phyloP scores from a whole-genome alignment of 1,139 yeast genomes.

The Yamadazyma conglobata region DNA sequence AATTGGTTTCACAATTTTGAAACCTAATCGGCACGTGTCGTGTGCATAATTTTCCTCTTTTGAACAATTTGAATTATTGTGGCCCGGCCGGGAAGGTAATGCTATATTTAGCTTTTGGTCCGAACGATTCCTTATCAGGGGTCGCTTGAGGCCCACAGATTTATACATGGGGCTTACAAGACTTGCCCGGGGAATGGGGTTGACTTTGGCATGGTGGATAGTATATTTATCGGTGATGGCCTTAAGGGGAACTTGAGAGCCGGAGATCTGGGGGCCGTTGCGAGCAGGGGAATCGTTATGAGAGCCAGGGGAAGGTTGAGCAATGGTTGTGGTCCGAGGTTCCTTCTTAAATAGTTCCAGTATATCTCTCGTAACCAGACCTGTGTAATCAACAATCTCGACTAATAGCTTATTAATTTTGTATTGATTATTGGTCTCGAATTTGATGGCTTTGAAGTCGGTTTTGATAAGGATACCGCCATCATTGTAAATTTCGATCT shows the following conservation, averaged over 20 bases:
- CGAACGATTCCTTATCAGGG: too few relatives aligned
- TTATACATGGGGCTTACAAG: background rate
- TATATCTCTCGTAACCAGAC: conserved; percentile 11
- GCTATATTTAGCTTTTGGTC: too few relatives aligned
- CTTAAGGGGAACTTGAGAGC: too few relatives aligned
- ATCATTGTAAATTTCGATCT: conserved; percentile 41
- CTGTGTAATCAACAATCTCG: conserved; percentile 9
- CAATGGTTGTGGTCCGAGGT: too few relatives aligned
- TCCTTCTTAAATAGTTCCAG: conserved; percentile 2
- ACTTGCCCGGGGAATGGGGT: background rate
- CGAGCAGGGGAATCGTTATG: too few relatives aligned
- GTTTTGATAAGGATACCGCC: conserved; percentile 33
- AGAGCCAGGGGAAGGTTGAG: too few relatives aligned
- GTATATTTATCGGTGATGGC: conserved; percentile 1
- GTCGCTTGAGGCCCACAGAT: background rate
- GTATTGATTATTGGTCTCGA: conserved; percentile 12
- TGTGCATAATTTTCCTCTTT: too few relatives aligned
- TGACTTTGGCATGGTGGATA: too few relatives aligned
- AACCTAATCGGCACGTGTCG: too few relatives aligned
- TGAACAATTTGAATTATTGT: too few relatives aligned
- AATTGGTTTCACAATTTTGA: conserved; percentile 7
- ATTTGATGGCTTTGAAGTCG: conserved; percentile 17
- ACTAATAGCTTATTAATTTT: conserved; percentile 10
- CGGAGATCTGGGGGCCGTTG: too few relatives aligned
- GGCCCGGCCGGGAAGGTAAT: too few relatives aligned